These are phyloP conservation scores for Pilatotrama ljubarskyi DNA, from an alignment of 768 basidiomycete genomes.

Conservation along the genomic window DNA sequence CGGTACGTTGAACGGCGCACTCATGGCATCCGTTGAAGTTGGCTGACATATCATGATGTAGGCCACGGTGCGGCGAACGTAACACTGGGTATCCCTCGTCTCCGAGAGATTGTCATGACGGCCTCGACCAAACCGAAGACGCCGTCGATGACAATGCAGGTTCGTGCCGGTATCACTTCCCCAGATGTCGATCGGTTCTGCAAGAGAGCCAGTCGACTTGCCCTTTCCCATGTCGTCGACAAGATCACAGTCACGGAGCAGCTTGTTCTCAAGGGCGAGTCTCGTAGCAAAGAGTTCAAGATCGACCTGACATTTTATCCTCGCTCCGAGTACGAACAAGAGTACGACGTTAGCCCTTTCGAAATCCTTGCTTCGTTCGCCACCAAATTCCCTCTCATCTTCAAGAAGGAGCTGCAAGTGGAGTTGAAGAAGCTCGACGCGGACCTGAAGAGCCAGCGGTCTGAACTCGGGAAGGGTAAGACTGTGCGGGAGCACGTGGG, in stretches of 20 bases:
- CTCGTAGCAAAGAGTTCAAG: constrained; percentile 77
- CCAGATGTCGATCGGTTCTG: constrained; percentile 75
- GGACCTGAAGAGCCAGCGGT: constrained; percentile 75
- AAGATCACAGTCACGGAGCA: constrained; percentile 79
- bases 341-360: constrained; percentile 72
- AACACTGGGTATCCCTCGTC: constrained; percentile 96
- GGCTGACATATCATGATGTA: constrained; percentile 32
- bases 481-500: constrained; percentile 43
- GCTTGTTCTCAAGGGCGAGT: constrained; percentile 61
- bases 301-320: constrained; percentile 87
- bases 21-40: background rate
- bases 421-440: constrained; percentile 87
- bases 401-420: constrained; percentile 82
- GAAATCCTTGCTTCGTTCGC: constrained; percentile 77
- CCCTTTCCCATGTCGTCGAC: constrained; percentile 87
- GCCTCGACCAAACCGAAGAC: constrained; percentile 95
- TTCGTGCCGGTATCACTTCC: constrained; percentile 52
- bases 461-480: constrained; percentile 83
- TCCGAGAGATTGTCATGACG: constrained; percentile 99
- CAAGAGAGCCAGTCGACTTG: constrained; percentile 83
- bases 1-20: constrained; percentile 47
- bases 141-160: constrained; percentile 90
- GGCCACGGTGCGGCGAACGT: constrained; percentile 99
- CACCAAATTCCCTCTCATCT: constrained; percentile 69
- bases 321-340: constrained; percentile 73